phyloP scores from a whole-genome alignment of 2,329 filamentous ascomycete species.

The Rachicladosporium sp. region DNA sequence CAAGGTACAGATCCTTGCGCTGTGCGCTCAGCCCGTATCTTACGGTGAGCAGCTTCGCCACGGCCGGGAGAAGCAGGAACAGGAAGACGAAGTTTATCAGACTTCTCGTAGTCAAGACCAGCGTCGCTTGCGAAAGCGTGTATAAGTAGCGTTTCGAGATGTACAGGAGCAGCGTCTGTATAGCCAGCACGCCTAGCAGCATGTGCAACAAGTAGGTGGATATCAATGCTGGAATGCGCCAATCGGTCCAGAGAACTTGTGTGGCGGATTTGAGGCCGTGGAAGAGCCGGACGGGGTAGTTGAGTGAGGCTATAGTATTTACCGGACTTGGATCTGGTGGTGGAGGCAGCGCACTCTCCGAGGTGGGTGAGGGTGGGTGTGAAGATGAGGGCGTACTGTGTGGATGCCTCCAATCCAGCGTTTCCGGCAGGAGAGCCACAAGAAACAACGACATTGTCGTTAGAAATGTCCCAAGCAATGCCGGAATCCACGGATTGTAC shows the following conservation, averaged over 20 bases:
- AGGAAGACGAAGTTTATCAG: slow-evolving; percentile 19
- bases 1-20: slow-evolving; percentile 22
- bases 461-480: slow-evolving; percentile 14
- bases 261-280: slow-evolving; percentile 10
- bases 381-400: background rate
- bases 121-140: slow-evolving; percentile 27
- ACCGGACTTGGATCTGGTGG: too few species aligned
- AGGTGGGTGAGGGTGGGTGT: background rate
- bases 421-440: slow-evolving; percentile 20
- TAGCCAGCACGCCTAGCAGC: slow-evolving; percentile 25
- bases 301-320: too few species aligned
- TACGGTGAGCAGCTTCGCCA: slow-evolving; percentile 13
- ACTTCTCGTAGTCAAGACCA: slow-evolving; percentile 21
- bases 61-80: slow-evolving; percentile 18
- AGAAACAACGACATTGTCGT: slow-evolving; percentile 4
- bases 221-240: slow-evolving; percentile 20
- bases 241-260: slow-evolving; percentile 20
- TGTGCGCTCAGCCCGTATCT: slow-evolving; percentile 12
- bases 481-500: slow-evolving; percentile 22
- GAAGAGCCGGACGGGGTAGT: background rate
- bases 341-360: too few species aligned
- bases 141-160: slow-evolving; percentile 40
- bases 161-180: slow-evolving; percentile 33
- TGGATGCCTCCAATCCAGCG: slow-evolving; percentile 15
- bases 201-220: slow-evolving; percentile 18